Conservation (phyloP, 495 filamentous ascomycete species). For the Penicillium daleae region DNA sequence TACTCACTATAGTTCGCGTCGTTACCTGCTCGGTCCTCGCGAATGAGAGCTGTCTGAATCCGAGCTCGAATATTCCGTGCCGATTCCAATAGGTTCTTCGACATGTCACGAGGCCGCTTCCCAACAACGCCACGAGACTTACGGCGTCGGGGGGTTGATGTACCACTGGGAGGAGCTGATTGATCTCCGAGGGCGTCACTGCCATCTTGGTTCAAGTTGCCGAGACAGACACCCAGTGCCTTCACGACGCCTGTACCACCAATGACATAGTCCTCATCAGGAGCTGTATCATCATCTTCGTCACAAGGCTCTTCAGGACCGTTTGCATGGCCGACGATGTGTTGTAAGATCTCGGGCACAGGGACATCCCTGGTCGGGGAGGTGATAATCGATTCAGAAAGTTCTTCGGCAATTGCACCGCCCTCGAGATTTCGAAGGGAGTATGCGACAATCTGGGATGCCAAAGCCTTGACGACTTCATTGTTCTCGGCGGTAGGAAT, state of each 20-base stretch:
- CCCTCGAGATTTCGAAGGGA: constrained; percentile 87
- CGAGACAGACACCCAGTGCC: constrained; percentile 85
- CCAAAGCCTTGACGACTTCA: constrained; percentile 89
- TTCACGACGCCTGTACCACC: constrained; percentile 95
- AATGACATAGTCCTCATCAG: constrained; percentile 93
- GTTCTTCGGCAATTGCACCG: constrained; percentile 52
- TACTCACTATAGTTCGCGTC: constrained; percentile 77
- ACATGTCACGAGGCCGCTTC: constrained; percentile 86
- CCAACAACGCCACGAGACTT: constrained; percentile 46
- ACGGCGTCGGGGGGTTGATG: constrained; percentile 55
- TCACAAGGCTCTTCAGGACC: constrained; percentile 50
- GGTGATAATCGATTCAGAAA: constrained; percentile 37
- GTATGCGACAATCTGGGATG: constrained; percentile 91
- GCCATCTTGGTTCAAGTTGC: constrained; percentile 59
- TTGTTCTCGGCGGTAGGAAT: constrained; percentile 76
- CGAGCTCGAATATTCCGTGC: constrained; percentile 85
- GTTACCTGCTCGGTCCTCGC: constrained; percentile 68
- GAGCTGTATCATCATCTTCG: constrained; percentile 71
- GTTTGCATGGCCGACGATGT: constrained; percentile 60
- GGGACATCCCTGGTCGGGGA: constrained; percentile 46
- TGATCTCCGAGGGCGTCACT: constrained; percentile 39
- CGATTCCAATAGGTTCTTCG: constrained; percentile 80
- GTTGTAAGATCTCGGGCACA: constrained; percentile 68
- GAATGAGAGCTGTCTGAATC: constrained; percentile 81
- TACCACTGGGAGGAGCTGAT: constrained; percentile 53